Percentiles rank a stretch among this genome's conserved stretches.
Evolutionary conservation across 495 filamentous ascomycete species (phyloP).

Genomic region (Daldinia caldariorum): DNA sequence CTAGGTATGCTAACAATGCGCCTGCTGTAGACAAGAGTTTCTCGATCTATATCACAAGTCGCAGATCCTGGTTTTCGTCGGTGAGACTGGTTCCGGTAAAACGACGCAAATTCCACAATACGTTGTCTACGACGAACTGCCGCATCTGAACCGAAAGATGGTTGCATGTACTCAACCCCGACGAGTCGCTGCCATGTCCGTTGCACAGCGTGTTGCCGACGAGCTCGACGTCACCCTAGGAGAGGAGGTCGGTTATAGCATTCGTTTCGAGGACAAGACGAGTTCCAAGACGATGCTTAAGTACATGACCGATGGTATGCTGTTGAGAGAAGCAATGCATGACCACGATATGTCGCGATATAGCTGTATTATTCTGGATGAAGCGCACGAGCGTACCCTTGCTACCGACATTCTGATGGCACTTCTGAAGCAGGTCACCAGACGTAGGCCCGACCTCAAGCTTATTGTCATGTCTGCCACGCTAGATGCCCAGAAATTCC

Average conservation of each 20-base stretch:
- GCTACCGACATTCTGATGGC: conserved; percentile 98
- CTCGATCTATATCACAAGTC: conserved; percentile 88
- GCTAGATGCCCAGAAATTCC: conserved; percentile 96
- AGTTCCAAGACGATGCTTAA: conserved; percentile 91
- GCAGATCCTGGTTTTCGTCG: conserved; percentile 97
- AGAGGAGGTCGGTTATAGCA: conserved; percentile 97
- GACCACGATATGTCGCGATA: conserved; percentile 91
- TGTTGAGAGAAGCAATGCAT: conserved; percentile 97
- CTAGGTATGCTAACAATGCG: background rate
- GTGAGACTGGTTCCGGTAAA: conserved; percentile 99
- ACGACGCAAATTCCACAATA: conserved; percentile 99
- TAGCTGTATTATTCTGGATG: conserved; percentile 97
- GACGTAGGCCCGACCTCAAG: conserved; percentile 85
- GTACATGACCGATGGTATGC: conserved; percentile 99
- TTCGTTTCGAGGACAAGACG: conserved; percentile 98
- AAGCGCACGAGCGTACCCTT: conserved; percentile 95
- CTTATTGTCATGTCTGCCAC: conserved; percentile 99
- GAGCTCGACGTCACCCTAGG: conserved; percentile 96
- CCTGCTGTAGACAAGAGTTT: conserved; percentile 80
- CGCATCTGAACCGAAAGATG: conserved; percentile 82
- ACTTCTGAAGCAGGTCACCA: conserved; percentile 84
- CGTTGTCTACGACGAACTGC: conserved; percentile 95
- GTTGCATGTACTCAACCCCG: conserved; percentile 98
- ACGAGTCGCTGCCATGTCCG: conserved; percentile 98
- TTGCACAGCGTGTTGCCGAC: conserved; percentile 96